Evolutionary conservation across 306 rosid species (phyloP), one percentile per base, ranked within the genome.

Genomic region (Quercus bicolor): DNA sequence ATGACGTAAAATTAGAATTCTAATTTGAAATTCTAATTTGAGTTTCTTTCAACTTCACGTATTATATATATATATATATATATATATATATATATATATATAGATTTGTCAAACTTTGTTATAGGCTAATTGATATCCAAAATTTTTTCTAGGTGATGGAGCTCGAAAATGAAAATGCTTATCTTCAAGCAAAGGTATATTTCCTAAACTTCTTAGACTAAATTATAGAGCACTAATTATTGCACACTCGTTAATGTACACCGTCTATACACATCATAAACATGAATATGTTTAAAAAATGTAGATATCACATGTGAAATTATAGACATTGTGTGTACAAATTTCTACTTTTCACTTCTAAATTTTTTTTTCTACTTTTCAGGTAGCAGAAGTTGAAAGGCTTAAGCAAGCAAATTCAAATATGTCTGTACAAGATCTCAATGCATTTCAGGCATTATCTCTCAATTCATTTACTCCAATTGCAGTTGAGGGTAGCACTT

Each of bases 321-420:
- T 40, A 8, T 40, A 40, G 12, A 40, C 12, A 40, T 40, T 40
- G 12, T 2, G 12, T 40, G 12, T 40, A 40, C 45, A 40, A 40
- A 2, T 40, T 8, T 40, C 45, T 40, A 40, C 11, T 59, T 59
- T 59, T 8, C 5, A 59, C 24, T 4, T 11, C 3, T 33, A 18
- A 1, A 19, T n/a, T 60, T 37, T 2, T 26, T 3, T 33, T 21
- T 64, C 29, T 24, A 59, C 16, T n/a, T 45, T 78, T 37, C 84
- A 94, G 98, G 85, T 94, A 64, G 86, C 88, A 76, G 95, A 94
- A 74, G 84, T 89, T 26, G 98, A 92, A 86, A 94, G 95, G 88
- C 56, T 88, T 84, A 87, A 93, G 31, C 92, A 90, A 80, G 88
- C 84, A 52, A 88, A 86, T 84, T 85, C 92, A 93, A 93, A 66